Evolutionary conservation across 1,284 basidiomycete genomes (phyloP).

Genomic region (Dichomitus squalens): DNA sequence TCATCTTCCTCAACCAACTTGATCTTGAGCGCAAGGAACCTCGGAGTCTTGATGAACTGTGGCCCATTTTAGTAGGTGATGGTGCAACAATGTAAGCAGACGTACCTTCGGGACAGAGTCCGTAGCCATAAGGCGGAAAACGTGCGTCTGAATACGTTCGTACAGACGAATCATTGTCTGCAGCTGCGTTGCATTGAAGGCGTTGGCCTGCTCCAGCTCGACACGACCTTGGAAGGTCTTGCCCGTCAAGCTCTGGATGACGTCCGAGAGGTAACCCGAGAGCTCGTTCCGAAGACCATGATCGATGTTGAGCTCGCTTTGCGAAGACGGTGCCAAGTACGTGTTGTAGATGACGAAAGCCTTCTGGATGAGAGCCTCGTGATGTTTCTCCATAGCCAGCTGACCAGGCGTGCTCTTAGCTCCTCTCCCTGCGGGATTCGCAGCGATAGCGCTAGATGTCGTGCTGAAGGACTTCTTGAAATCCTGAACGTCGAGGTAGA

Average conservation of each 20-base stretch:
- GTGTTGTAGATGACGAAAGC: slow-evolving; percentile 95
- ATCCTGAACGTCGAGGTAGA: slow-evolving; percentile 97
- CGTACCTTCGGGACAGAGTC: slow-evolving; percentile 94
- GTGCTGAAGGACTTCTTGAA: slow-evolving; percentile 96
- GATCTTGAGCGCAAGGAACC: slow-evolving; percentile 74
- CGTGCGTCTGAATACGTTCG: slow-evolving; percentile 95
- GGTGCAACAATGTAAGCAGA: slow-evolving; percentile 4
- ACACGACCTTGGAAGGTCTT: slow-evolving; percentile 78
- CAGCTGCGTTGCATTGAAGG: slow-evolving; percentile 91
- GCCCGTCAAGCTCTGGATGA: slow-evolving; percentile 75
- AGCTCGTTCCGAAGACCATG: slow-evolving; percentile 95
- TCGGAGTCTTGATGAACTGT: slow-evolving; percentile 83
- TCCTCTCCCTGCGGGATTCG: slow-evolving; percentile 39
- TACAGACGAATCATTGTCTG: slow-evolving; percentile 94
- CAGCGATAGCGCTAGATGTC: slow-evolving; percentile 87
- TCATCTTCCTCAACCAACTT: slow-evolving; percentile 74
- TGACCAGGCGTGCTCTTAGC: slow-evolving; percentile 68
- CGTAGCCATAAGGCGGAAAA: slow-evolving; percentile 97
- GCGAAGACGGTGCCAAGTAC: slow-evolving; percentile 94
- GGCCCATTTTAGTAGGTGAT: neutral
- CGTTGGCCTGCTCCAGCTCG: slow-evolving; percentile 74
- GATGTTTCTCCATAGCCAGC: slow-evolving; percentile 95
- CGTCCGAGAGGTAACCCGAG: slow-evolving; percentile 89
- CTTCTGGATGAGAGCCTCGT: slow-evolving; percentile 92
- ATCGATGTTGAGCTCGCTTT: slow-evolving; percentile 97